Evolutionary conservation across 495 filamentous ascomycete species (phyloP).

Genomic region (Wilcoxina mikolae): DNA sequence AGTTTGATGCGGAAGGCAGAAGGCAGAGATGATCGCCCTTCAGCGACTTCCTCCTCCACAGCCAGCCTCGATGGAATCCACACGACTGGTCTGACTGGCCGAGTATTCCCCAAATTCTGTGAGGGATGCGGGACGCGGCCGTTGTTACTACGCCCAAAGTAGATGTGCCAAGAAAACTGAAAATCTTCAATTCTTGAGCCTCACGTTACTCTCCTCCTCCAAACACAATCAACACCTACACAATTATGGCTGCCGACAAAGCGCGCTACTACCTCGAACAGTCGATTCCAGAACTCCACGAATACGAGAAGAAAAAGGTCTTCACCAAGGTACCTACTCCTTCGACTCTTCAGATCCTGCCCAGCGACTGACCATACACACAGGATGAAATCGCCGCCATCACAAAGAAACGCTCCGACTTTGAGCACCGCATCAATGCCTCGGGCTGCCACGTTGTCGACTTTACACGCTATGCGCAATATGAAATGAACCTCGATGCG

Average conservation of each 20-base stretch:
- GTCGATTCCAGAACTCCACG: slow-evolving; percentile 76
- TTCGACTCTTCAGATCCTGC: slow-evolving; percentile 5
- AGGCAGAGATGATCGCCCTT: too few relatives aligned
- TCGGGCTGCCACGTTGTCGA: slow-evolving; percentile 59
- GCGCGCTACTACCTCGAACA: slow-evolving; percentile 88
- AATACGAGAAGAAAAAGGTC: slow-evolving; percentile 73
- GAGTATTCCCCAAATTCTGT: too few relatives aligned
- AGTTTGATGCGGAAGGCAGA: too few relatives aligned
- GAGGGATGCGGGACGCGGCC: too few relatives aligned
- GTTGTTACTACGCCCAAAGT: too few relatives aligned
- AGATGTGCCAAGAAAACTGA: too few relatives aligned
- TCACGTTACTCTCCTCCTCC: too few relatives aligned
- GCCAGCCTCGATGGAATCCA: too few relatives aligned
- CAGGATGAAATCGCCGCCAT: slow-evolving; percentile 80
- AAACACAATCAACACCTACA: not conserved
- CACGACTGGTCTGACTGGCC: too few relatives aligned
- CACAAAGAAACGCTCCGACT: slow-evolving; percentile 76
- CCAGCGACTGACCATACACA: not conserved
- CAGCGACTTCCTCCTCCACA: too few relatives aligned
- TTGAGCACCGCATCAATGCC: slow-evolving; percentile 77
- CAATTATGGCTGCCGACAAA: slow-evolving; percentile 44
- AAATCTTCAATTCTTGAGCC: too few relatives aligned
- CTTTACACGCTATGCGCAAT: slow-evolving; percentile 73
- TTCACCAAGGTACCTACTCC: slow-evolving; percentile 50
- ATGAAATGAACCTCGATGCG: slow-evolving; percentile 77